Evolutionary conservation across 2,329 filamentous ascomycete genomes (phyloP).

Genomic region (Neopestalotiopsis clavispora): DNA sequence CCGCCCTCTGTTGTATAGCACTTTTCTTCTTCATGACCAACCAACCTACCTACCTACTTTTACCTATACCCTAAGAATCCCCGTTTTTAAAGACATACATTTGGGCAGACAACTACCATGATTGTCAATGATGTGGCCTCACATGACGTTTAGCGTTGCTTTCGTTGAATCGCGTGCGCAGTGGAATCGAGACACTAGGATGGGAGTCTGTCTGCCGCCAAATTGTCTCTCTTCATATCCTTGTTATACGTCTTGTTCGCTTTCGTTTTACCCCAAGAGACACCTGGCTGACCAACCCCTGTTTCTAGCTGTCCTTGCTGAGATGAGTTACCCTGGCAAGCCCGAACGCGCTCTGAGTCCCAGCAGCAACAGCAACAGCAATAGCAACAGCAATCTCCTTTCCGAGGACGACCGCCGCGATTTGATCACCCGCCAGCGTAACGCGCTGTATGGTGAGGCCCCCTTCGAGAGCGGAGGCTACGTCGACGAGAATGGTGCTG

Average conservation of each 20-base stretch:
- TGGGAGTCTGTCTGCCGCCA: neutral
- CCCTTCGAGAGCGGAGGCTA: constrained; percentile 70
- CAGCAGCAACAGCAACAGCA: constrained; percentile 44
- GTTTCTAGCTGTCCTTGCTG: constrained; percentile 55
- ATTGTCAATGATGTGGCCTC: neutral
- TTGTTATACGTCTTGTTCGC: neutral
- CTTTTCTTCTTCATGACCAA: constrained; percentile 20
- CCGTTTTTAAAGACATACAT: neutral
- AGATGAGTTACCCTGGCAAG: constrained; percentile 64
- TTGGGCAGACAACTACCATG: constrained; percentile 4
- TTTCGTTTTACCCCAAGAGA: constrained; percentile 30
- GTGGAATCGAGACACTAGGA: neutral
- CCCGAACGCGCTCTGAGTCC: constrained; percentile 86
- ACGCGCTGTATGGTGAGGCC: constrained; percentile 85
- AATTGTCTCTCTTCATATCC: neutral
- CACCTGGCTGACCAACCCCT: constrained; percentile 25
- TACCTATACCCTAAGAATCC: constrained; percentile 12
- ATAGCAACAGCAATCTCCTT: constrained; percentile 46
- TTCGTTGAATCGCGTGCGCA: constrained; percentile 14
- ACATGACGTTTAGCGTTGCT: constrained; percentile 11
- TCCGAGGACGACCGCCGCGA: constrained; percentile 96
- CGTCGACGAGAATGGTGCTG: constrained; percentile 69
- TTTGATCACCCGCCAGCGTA: constrained; percentile 93
- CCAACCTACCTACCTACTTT: constrained; percentile 19
- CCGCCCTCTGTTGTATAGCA: constrained; percentile 77